Evolutionary conservation across 2,329 filamentous ascomycete genomes (phyloP), one percentile per base, ranked within the genome.

Genomic region (Botrytis deweyae): DNA sequence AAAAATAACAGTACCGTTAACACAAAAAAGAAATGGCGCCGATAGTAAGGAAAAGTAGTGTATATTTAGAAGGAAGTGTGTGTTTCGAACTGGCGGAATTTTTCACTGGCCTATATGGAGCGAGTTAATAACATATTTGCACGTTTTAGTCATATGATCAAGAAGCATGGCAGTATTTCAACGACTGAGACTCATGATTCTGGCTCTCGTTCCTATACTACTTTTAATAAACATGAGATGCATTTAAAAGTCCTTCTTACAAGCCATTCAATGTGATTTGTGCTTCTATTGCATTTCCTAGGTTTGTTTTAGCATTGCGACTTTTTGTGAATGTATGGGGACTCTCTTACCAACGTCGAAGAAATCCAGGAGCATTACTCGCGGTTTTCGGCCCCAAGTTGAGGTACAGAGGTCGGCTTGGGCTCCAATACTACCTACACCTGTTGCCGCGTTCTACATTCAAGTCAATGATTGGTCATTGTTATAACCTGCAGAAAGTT

Each of bases 281-380:
- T 33, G 80, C 80, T 42, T 75, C 77, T 72, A 81, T 78, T 0
- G 76, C 78, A 76, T 80, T 73, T 4, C 80, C 79, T 80, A 44
- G 14, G 12, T 4, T 58, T n/a, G n/a, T 58, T 18, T n/a, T 69
- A 29, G n/a, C 52, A 68, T n/a, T n/a, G 25, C 14, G 25, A 46
- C 55, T 69, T 66, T 38, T 1, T 12, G 9, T 40, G 29, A 8
- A 46, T 29, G 52, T 8, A 52, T 4, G 55, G 22, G 22, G 10
- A 25, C 12, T 42, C 42, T 25, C 42, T 25, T 58, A 78, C 77
- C 78, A 67, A 86, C 84, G 76, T 90, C 86, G 80, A 89, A 88
- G 18, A 87, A 89, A 79, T 91, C 89, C 0, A 90, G 86, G 25
- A 91, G 81, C 58, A 90, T 83, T 72, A 88, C 88, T 9, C 83